Evolutionary conservation across 192 early-diverging fungal species (phyloP).

Genomic region (Backusella westeae): DNA sequence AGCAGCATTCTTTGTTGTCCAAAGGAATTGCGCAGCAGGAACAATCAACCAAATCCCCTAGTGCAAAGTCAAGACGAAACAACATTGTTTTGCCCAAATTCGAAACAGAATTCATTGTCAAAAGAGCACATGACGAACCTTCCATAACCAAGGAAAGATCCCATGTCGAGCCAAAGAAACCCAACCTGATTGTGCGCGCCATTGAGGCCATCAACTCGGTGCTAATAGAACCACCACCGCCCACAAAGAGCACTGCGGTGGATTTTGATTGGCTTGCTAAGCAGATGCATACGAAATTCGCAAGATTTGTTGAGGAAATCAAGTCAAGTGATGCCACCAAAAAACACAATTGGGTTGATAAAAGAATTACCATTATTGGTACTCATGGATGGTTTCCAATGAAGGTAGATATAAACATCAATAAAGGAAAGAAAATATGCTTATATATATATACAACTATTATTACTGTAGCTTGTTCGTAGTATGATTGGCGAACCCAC

Average conservation of each 20-base stretch:
- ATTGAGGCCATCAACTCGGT: constrained; percentile 8
- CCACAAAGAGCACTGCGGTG: neutral
- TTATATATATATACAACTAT: neutral
- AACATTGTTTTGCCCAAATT: constrained; percentile 32
- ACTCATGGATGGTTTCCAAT: constrained; percentile 91
- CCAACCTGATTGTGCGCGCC: neutral
- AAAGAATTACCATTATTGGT: constrained; percentile 74
- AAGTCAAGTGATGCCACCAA: neutral
- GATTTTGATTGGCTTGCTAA: constrained; percentile 7
- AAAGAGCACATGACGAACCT: neutral
- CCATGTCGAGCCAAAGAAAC: neutral
- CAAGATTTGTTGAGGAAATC: constrained; percentile 6
- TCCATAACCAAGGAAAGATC: neutral
- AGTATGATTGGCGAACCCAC: constrained; percentile 91
- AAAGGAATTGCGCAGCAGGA: neutral
- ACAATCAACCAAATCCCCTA: neutral
- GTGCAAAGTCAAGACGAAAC: neutral
- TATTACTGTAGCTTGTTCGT: constrained; percentile 45
- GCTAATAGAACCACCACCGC: neutral
- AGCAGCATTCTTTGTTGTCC: neutral
- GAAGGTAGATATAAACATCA: constrained; percentile 34
- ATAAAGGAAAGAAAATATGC: neutral
- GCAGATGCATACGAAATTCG: neutral
- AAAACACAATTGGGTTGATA: constrained; percentile 28
- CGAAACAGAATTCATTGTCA: constrained; percentile 23